These are phyloP conservation scores for Sporothrix sp. DNA, from an alignment of 2,329 filamentous ascomycete species.

Conservation along the genomic window DNA sequence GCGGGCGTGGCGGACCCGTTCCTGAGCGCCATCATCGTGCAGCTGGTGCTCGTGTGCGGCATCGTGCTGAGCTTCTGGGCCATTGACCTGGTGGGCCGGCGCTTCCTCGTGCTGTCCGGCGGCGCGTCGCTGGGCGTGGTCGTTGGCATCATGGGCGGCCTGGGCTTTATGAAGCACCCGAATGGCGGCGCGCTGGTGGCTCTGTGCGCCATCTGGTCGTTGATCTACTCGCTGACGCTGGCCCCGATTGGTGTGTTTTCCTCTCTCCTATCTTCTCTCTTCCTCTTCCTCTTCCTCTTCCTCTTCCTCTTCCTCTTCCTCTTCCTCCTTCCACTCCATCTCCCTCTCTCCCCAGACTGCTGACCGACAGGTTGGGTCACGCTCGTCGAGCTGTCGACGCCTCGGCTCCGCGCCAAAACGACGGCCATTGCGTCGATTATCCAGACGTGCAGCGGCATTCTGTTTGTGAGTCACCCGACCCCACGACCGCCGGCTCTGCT, in stretches of 20 bases:
- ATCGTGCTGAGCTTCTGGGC: neutral
- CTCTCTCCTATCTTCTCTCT: too few relatives aligned
- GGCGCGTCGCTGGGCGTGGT: neutral
- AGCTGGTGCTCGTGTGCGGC: neutral
- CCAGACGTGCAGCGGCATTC: too few relatives aligned
- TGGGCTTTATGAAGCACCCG: neutral
- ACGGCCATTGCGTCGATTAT: neutral
- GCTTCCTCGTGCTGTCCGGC: neutral
- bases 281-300: too few relatives aligned
- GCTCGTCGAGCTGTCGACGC: neutral
- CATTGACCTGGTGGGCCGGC: neutral
- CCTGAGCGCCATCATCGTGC: neutral
- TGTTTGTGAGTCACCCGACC: neutral
- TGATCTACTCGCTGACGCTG: too few relatives aligned
- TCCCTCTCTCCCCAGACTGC: too few relatives aligned
- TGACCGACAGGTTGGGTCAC: too few relatives aligned
- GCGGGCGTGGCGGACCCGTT: neutral
- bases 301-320: neutral
- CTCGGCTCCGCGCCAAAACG: neutral
- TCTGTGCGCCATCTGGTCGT: too few relatives aligned
- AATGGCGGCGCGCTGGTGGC: neutral
- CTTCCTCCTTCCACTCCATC: neutral
- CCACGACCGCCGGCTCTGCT: neutral
- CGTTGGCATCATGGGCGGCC: neutral
- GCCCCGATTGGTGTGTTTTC: too few relatives aligned